phyloP scores from a whole-genome alignment of 2,329 filamentous ascomycete species.

The Aureobasidium mangrovei region DNA sequence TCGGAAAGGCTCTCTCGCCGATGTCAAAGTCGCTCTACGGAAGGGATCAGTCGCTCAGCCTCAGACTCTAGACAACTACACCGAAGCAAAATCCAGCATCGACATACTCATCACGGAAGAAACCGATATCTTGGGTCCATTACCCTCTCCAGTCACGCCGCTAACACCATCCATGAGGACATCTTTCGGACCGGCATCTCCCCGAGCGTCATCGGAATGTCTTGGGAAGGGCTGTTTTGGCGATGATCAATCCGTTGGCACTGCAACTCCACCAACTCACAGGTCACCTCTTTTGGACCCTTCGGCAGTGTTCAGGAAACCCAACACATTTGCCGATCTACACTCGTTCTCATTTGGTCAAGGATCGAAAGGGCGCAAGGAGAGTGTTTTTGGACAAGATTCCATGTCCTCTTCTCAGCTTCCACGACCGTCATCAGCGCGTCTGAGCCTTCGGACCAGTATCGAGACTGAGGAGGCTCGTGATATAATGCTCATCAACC shows the following conservation, averaged over 20 bases:
- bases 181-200: not conserved
- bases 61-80: not conserved
- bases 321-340: not conserved
- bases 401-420: not conserved
- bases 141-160: not conserved
- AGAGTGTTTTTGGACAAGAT: not conserved
- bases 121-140: slow-evolving; percentile 3
- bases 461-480: not conserved
- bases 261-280: not conserved
- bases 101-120: not conserved
- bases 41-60: not conserved
- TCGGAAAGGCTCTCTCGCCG: not conserved
- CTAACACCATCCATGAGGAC: not conserved
- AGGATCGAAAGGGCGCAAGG: not conserved
- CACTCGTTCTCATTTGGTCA: slow-evolving; percentile 2
- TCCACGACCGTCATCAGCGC: not conserved
- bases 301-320: not conserved
- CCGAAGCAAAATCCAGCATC: not conserved
- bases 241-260: not conserved
- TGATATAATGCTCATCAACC: slow-evolving; percentile 11
- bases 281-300: not conserved
- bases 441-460: not conserved
- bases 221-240: not conserved
- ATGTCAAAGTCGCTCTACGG: not conserved
- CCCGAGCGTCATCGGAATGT: slow-evolving; percentile 1